Evolutionary conservation across 768 basidiomycete species (phyloP).

Genomic region (Bullera alba): DNA sequence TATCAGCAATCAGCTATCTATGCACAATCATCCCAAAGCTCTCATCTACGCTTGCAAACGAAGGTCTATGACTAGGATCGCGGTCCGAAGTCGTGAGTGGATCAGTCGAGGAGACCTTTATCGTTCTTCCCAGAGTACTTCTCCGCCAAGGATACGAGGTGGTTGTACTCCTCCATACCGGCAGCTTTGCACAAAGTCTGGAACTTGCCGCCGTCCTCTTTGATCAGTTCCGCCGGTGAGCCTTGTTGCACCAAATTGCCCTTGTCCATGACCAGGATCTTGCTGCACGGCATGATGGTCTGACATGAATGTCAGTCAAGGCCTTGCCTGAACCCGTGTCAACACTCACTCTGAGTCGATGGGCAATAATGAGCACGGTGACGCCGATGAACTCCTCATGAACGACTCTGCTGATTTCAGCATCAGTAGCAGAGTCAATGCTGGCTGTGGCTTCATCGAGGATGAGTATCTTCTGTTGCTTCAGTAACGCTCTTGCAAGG

Average conservation of each 20-base stretch:
- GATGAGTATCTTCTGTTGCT: slow-evolving; percentile 34
- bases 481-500: slow-evolving; percentile 35
- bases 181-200: slow-evolving; percentile 25
- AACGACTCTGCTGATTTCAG: slow-evolving; percentile 32
- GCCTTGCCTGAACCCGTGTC: neutral
- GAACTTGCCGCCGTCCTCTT: slow-evolving; percentile 25
- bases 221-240: slow-evolving; percentile 23
- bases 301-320: slow-evolving; percentile 1
- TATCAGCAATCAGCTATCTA: too few relatives aligned
- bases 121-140: neutral
- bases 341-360: slow-evolving; percentile 27
- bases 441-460: slow-evolving; percentile 40
- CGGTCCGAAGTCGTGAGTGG: too few relatives aligned
- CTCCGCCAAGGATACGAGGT: slow-evolving; percentile 22
- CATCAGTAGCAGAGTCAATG: slow-evolving; percentile 38
- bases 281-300: slow-evolving; percentile 40
- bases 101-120: too few relatives aligned
- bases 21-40: too few relatives aligned
- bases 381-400: slow-evolving; percentile 30
- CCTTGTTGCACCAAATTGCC: slow-evolving; percentile 33
- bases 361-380: slow-evolving; percentile 41
- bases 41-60: too few relatives aligned
- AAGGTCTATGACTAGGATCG: too few relatives aligned
- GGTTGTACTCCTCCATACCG: slow-evolving; percentile 27
- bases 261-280: slow-evolving; percentile 41